Base-by-base conservation (phyloP, 768 basidiomycete genomes). In the Podaxis rugospora region DNA sequence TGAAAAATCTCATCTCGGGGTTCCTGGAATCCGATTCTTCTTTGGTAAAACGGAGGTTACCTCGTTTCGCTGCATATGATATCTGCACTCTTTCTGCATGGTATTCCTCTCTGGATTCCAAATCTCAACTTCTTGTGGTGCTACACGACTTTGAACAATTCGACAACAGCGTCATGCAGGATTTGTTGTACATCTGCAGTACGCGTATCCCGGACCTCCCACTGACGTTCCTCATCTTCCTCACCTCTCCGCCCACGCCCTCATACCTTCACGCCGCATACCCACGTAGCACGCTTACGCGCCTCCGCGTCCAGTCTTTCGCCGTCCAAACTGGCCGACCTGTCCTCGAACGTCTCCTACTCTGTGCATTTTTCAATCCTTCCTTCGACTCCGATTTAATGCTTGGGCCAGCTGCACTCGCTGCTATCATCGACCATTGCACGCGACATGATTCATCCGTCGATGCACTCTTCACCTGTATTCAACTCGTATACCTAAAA, bases 121-220 rank as follows among this genome's bases (percentile, higher is more conserved):
- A 44, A 18, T 18, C 80, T 62, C 79, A 81, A 27, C 78, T 92
- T 2, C 77, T 86, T 23, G 75, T 89, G 7, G 66, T 92, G 11
- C 66, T 92, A 21, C 88, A 90, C 59, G 86, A 89, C 59, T 90
- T 93, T 64, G 90, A 92, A 66, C 83, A 86, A 67, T 83, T 89
- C 52, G 88, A 90, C 58, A 72, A 82, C 0, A 57, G 64, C 1
- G 78, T 92, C 2, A 70, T 92, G 51, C 83, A 87, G 66, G 89
- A 92, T 65, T 66, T 91, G 16, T 83, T 91, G 44, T 80, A 87
- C 56, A 85, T 92, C 37, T 89, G 82, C 76, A 92, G 90, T 65
- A 74, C 79, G 51, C 78, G 80, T 28, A 73, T 85, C 21, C 71
- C 82, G 3, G 69, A 70, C 14, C 72, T 92, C 2, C 89, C 88